Conservation (phyloP, 2,329 filamentous ascomycete species). For the Pseudogymnoascus sp. region DNA sequence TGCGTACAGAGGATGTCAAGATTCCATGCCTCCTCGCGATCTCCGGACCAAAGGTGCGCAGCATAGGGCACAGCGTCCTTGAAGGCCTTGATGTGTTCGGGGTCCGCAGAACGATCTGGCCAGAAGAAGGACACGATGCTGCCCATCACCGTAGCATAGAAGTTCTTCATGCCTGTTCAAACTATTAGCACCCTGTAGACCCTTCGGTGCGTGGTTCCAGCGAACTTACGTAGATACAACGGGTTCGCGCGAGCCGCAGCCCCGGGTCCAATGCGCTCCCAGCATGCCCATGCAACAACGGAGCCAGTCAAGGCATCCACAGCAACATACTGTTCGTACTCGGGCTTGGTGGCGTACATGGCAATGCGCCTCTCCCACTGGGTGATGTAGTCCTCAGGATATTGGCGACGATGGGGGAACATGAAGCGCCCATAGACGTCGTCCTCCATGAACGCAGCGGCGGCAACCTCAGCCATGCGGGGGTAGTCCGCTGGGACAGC, state of each 20-base stretch:
- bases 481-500: constrained; percentile 10
- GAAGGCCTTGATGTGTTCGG: constrained; percentile 18
- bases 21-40: constrained; percentile 33
- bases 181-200: constrained; percentile 16
- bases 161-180: not conserved
- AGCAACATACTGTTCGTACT: constrained; percentile 26
- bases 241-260: not conserved
- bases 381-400: constrained; percentile 27
- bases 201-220: constrained; percentile 13
- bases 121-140: constrained; percentile 14
- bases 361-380: constrained; percentile 30
- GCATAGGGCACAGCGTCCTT: constrained; percentile 21
- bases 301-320: constrained; percentile 18
- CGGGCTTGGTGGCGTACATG: constrained; percentile 22
- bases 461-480: constrained; percentile 26
- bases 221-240: constrained; percentile 4
- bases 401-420: constrained; percentile 30
- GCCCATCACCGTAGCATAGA: constrained; percentile 13
- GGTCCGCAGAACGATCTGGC: constrained; percentile 23
- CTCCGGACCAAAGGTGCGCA: constrained; percentile 26
- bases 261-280: constrained; percentile 19
- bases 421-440: constrained; percentile 31
- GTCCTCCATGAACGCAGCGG: constrained; percentile 32
- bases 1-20: constrained; percentile 34
- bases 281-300: constrained; percentile 24